Conservation (phyloP, 192 early-diverging fungal species). For the Rhizophlyctis rosea region DNA sequence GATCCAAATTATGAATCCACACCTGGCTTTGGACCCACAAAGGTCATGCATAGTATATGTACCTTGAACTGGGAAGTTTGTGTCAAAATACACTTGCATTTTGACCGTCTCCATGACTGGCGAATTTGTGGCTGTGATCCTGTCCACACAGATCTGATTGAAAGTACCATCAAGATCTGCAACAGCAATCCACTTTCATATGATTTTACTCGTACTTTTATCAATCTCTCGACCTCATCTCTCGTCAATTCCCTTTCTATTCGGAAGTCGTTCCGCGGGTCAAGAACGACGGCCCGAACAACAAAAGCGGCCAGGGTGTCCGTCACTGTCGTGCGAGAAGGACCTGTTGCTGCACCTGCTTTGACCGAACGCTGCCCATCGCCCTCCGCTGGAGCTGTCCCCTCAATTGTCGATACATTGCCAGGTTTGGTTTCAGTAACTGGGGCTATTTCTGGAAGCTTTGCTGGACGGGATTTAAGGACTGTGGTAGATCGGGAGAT, state of each 20-base stretch:
- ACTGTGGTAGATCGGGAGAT: slow-evolving; percentile 35
- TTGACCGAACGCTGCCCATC: slow-evolving; percentile 17
- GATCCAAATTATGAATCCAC: not conserved
- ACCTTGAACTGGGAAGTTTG: slow-evolving; percentile 60
- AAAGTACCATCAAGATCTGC: not conserved
- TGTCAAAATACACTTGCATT: slow-evolving; percentile 65
- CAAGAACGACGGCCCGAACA: slow-evolving; percentile 54
- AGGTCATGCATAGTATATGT: not conserved
- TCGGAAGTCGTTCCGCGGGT: slow-evolving; percentile 51
- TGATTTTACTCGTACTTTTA: slow-evolving; percentile 35
- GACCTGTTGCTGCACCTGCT: slow-evolving; percentile 29
- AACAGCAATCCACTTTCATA: slow-evolving; percentile 41
- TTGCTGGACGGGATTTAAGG: slow-evolving; percentile 36
- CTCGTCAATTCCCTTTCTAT: slow-evolving; percentile 50
- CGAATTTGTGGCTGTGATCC: slow-evolving; percentile 37
- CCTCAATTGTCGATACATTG: not conserved
- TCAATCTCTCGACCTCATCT: slow-evolving; percentile 53
- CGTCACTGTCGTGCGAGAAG: slow-evolving; percentile 35
- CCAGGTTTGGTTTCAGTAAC: slow-evolving; percentile 3
- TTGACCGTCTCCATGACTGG: slow-evolving; percentile 49
- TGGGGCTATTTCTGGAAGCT: slow-evolving; percentile 5
- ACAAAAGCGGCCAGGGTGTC: slow-evolving; percentile 64
- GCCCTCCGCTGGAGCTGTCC: not conserved
- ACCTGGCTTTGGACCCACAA: not conserved
- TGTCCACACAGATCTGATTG: slow-evolving; percentile 43